phyloP scores from a whole-genome alignment of 768 basidiomycete genomes.

The Mycena belliarum region DNA sequence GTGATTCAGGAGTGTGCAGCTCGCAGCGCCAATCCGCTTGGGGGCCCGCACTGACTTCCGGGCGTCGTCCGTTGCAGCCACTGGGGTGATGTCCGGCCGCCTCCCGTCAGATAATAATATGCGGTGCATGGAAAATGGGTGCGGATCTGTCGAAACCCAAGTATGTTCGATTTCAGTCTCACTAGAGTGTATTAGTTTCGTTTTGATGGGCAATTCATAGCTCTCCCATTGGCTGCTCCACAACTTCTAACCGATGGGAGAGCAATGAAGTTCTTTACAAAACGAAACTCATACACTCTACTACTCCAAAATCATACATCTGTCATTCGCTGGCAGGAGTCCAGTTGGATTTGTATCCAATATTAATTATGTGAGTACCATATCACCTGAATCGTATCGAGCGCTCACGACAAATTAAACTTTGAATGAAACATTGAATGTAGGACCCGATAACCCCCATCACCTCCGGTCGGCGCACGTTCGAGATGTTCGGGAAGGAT shows the following conservation, averaged over 20 bases:
- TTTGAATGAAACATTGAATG: background rate
- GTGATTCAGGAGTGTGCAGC: background rate
- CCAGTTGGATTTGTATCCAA: slow-evolving; percentile 18
- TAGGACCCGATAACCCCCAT: slow-evolving; percentile 18
- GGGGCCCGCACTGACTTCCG: slow-evolving; percentile 7
- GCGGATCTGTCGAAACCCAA: slow-evolving; percentile 6
- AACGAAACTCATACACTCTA: too few relatives aligned
- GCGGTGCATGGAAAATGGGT: slow-evolving; percentile 9
- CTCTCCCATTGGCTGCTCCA: too few relatives aligned
- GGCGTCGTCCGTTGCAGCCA: slow-evolving; percentile 10
- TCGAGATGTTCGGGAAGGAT: slow-evolving; percentile 13
- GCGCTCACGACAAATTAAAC: too few relatives aligned
- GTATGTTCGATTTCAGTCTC: background rate
- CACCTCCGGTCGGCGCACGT: slow-evolving; percentile 9
- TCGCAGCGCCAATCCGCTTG: slow-evolving; percentile 12
- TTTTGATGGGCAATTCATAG: too few relatives aligned
- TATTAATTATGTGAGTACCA: slow-evolving; percentile 8
- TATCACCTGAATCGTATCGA: too few relatives aligned
- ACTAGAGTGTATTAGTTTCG: background rate
- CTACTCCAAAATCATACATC: background rate
- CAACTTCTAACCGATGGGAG: too few relatives aligned
- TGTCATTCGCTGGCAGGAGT: slow-evolving; percentile 5
- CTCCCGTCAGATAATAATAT: slow-evolving; percentile 11
- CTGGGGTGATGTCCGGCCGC: slow-evolving; percentile 10
- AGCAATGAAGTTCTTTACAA: too few relatives aligned